Evolutionary conservation across 2,329 filamentous ascomycete species (phyloP).

Genomic region (Penicillium palitans): DNA sequence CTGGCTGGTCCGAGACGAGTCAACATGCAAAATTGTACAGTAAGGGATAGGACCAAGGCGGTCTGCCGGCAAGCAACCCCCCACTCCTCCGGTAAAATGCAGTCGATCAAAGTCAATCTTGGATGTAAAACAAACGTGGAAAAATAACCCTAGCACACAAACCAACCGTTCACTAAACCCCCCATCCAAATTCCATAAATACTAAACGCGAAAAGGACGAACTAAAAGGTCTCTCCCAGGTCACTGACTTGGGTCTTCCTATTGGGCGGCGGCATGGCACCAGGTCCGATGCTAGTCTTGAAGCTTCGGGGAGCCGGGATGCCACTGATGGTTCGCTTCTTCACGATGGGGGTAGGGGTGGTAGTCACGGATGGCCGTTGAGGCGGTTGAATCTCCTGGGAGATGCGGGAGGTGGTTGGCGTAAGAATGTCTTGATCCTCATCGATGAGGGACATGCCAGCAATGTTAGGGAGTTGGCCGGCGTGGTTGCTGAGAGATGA

Average conservation of each 20-base stretch:
- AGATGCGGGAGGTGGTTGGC: conserved; percentile 42
- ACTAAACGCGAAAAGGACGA: not conserved
- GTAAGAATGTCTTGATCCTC: conserved; percentile 52
- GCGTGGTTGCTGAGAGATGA: conserved; percentile 66
- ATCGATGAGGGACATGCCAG: conserved; percentile 55
- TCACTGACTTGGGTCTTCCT: conserved; percentile 54
- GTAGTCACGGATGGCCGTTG: conserved; percentile 50
- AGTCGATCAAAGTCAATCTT: not conserved
- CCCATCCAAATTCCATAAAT: not conserved
- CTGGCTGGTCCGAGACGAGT: conserved; percentile 2
- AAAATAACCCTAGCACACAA: not conserved
- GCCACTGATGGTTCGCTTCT: conserved; percentile 55
- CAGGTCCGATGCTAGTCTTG: conserved; percentile 41
- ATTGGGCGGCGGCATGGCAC: conserved; percentile 51
- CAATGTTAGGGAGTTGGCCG: conserved; percentile 60
- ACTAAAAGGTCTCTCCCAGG: conserved; percentile 59
- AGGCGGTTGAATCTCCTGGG: conserved; percentile 39
- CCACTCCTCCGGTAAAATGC: not conserved
- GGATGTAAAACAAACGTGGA: conserved; percentile 4
- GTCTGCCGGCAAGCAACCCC: not conserved
- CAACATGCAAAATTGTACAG: conserved; percentile 4
- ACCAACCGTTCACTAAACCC: not conserved
- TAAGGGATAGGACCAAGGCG: not conserved
- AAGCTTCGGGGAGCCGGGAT: conserved; percentile 44
- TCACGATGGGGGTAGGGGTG: conserved; percentile 46